phyloP scores from a whole-genome alignment of 169 alveolate species.

The Plasmodium coatneyi region DNA sequence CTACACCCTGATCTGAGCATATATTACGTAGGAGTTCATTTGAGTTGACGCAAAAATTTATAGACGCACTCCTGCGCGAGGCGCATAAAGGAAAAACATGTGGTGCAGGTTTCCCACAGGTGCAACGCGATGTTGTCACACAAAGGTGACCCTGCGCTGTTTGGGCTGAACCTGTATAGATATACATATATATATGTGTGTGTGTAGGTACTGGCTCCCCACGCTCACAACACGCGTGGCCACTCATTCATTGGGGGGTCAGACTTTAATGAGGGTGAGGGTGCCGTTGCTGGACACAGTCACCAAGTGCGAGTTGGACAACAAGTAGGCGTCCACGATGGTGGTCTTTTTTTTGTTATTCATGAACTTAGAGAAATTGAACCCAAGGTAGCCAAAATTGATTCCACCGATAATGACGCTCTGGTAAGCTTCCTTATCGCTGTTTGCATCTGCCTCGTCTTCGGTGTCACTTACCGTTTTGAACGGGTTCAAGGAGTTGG shows the following conservation, averaged over 20 bases:
- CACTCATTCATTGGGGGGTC: neutral
- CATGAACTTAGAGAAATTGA: conserved; percentile 49
- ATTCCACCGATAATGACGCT: conserved; percentile 71
- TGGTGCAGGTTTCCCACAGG: neutral
- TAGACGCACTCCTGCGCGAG: neutral
- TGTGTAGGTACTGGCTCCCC: neutral
- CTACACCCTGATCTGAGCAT: neutral
- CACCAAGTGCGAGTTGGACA: conserved; percentile 38
- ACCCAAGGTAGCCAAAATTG: conserved; percentile 64
- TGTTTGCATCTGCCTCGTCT: conserved; percentile 27
- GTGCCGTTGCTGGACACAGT: conserved; percentile 60
- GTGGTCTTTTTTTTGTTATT: conserved; percentile 56
- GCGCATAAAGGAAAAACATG: neutral
- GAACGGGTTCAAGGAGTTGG: neutral
- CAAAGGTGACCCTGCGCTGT: neutral
- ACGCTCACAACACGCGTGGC: neutral
- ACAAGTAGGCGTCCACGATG: conserved; percentile 46
- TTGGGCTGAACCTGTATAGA: neutral
- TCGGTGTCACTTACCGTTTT: conserved; percentile 32
- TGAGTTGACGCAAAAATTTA: neutral
- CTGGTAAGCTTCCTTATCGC: conserved; percentile 50
- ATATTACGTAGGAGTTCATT: neutral
- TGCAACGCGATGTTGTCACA: neutral
- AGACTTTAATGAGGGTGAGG: conserved; percentile 21
- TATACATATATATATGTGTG: too few species aligned